phyloP scores from a whole-genome alignment of 352 stramenopile species.

The Phytophthora sp. region DNA sequence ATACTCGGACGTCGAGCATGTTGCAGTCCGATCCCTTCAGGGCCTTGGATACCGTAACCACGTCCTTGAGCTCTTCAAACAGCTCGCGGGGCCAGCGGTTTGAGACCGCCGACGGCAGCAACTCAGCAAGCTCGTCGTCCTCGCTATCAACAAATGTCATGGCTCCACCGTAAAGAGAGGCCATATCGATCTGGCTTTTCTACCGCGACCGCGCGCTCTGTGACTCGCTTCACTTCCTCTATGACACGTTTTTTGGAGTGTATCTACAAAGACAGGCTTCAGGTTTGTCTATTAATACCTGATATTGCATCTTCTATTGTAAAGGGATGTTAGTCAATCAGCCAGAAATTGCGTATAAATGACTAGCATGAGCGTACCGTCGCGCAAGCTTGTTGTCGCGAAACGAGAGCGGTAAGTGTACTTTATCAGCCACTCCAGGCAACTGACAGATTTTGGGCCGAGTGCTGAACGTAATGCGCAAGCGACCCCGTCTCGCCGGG shows the following conservation, averaged over 20 bases:
- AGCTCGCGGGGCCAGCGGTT: no score
- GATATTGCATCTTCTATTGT: not conserved
- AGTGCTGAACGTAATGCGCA: constrained; percentile 10
- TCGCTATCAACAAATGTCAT: constrained; percentile 5
- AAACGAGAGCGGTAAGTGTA: constrained; percentile 12
- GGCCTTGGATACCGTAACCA: no score
- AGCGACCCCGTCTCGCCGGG: constrained; percentile 13
- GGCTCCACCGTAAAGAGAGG: not conserved
- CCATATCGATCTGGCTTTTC: not conserved
- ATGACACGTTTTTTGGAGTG: not conserved
- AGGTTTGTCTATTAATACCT: not conserved
- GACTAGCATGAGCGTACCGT: no score
- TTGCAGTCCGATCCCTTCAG: no score
- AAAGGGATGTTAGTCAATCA: no score
- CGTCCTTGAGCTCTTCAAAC: no score
- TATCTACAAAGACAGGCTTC: not conserved
- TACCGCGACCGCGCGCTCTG: not conserved
- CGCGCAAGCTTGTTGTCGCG: constrained; percentile 7
- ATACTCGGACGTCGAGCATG: no score
- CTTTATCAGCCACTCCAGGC: no score
- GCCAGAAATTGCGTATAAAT: not conserved
- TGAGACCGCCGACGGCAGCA: no score
- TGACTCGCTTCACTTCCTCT: not conserved
- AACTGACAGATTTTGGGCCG: constrained; percentile 6
- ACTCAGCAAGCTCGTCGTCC: not conserved